Evolutionary conservation across 2,329 filamentous ascomycete species (phyloP).

Genomic region (Dothistroma pini): DNA sequence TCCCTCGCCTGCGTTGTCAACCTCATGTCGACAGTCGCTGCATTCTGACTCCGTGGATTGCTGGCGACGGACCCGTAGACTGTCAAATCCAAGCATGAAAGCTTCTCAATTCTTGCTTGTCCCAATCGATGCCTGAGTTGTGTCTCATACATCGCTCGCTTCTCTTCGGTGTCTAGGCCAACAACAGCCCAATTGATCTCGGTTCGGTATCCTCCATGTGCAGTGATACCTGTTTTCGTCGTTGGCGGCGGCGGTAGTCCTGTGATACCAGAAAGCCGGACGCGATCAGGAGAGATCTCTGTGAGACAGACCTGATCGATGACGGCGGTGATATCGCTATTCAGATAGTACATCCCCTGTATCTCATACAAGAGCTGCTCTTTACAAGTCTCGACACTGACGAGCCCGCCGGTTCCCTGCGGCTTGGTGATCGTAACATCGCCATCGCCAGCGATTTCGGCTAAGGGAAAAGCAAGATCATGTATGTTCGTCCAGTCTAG

Average conservation of each 20-base stretch:
- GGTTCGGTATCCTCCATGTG: slow-evolving; percentile 43
- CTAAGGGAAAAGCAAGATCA: slow-evolving; percentile 32
- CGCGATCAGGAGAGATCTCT: slow-evolving; percentile 45
- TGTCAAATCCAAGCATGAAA: no score
- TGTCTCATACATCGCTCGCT: slow-evolving; percentile 26
- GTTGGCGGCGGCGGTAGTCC: slow-evolving; percentile 46
- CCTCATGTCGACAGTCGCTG: no score
- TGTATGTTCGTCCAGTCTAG: slow-evolving; percentile 33
- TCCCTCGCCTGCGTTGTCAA: no score
- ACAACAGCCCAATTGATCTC: slow-evolving; percentile 42
- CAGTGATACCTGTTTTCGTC: slow-evolving; percentile 47
- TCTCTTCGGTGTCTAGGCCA: slow-evolving; percentile 43
- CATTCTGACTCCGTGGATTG: no score
- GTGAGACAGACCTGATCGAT: slow-evolving; percentile 49
- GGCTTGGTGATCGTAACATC: slow-evolving; percentile 36
- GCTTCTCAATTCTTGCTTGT: no score
- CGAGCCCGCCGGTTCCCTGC: slow-evolving; percentile 32
- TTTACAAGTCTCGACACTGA: slow-evolving; percentile 47
- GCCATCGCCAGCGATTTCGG: slow-evolving; percentile 30
- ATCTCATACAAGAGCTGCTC: slow-evolving; percentile 53
- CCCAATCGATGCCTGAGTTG: no score
- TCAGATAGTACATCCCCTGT: slow-evolving; percentile 54
- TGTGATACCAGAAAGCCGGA: slow-evolving; percentile 45
- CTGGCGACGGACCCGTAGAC: no score
- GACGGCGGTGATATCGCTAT: slow-evolving; percentile 52